Conservation (phyloP, 2,329 filamentous ascomycete species). For the Coniochaeta sp. region DNA sequence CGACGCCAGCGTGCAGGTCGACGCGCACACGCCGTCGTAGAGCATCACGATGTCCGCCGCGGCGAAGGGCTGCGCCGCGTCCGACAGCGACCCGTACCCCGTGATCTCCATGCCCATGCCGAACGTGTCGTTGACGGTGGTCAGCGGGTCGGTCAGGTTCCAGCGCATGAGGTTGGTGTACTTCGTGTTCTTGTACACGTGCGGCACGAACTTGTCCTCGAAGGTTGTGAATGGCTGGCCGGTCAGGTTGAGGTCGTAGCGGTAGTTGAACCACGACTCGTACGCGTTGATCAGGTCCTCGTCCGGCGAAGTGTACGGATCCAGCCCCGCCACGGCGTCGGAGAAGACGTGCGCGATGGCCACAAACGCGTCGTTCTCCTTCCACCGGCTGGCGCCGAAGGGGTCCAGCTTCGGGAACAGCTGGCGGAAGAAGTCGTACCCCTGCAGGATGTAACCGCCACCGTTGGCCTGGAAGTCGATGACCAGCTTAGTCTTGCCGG, state of each 20-base stretch:
- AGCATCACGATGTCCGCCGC: constrained; percentile 52
- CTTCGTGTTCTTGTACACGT: constrained; percentile 37
- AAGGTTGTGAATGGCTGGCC: constrained; percentile 41
- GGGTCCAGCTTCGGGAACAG: constrained; percentile 38
- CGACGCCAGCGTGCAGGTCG: constrained; percentile 49
- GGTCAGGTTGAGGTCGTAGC: constrained; percentile 40
- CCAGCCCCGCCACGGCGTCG: constrained; percentile 31
- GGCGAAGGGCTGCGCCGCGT: constrained; percentile 44
- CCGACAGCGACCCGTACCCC: constrained; percentile 39
- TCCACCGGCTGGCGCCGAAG: constrained; percentile 36
- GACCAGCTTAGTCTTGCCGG: constrained; percentile 52
- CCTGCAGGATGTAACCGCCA: constrained; percentile 52
- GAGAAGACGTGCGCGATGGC: constrained; percentile 35
- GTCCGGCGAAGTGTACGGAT: constrained; percentile 37
- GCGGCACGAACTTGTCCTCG: constrained; percentile 34
- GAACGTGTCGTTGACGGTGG: constrained; percentile 30
- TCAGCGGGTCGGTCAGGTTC: constrained; percentile 37
- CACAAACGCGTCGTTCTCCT: constrained; percentile 30
- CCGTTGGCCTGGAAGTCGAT: constrained; percentile 52
- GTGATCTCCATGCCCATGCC: constrained; percentile 38
- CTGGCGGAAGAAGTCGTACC: constrained; percentile 54
- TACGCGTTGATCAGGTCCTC: constrained; percentile 29
- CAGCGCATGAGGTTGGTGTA: constrained; percentile 47
- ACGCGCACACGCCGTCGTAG: constrained; percentile 52
- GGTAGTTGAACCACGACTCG: constrained; percentile 43